Conservation (phyloP, 2,329 filamentous ascomycete genomes). For the Epichloe festucae region DNA sequence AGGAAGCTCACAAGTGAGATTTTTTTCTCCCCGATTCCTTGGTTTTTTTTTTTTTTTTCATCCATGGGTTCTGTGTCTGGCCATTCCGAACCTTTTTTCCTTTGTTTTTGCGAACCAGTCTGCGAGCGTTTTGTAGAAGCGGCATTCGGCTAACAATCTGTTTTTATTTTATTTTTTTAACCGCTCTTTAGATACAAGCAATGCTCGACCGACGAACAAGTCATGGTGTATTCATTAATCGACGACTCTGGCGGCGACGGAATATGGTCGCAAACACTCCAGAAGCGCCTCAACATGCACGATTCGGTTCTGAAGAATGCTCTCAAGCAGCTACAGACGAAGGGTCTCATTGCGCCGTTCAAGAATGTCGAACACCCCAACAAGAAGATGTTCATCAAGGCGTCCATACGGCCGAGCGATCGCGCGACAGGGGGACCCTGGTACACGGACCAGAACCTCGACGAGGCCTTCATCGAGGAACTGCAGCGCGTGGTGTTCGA, state of each 20-base stretch:
- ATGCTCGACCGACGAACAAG: conserved; percentile 57
- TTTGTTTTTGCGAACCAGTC: too few species aligned
- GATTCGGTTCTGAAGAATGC: conserved; percentile 69
- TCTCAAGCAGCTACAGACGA: conserved; percentile 71
- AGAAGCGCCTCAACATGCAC: conserved; percentile 68
- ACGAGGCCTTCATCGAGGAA: conserved; percentile 74
- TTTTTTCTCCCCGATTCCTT: too few species aligned
- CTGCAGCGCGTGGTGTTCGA: conserved; percentile 62
- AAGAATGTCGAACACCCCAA: conserved; percentile 84
- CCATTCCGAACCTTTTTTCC: too few species aligned
- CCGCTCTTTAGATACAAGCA: conserved; percentile 36
- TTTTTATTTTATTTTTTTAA: too few species aligned
- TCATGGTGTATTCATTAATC: conserved; percentile 77
- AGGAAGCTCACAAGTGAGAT: conserved; percentile 49
- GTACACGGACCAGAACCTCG: conserved; percentile 84
- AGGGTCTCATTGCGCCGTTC: conserved; percentile 74
- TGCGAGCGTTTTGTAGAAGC: neutral
- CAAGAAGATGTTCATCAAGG: conserved; percentile 93
- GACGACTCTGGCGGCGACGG: conserved; percentile 75
- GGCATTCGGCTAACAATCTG: neutral
- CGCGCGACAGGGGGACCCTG: conserved; percentile 88
- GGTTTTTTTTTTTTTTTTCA: too few species aligned
- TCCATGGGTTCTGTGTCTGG: too few species aligned
- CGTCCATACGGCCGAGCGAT: conserved; percentile 70
- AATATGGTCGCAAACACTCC: conserved; percentile 82